Evolutionary conservation across 345 rosid species (phyloP).

Genomic region (Corymbia maculata): DNA sequence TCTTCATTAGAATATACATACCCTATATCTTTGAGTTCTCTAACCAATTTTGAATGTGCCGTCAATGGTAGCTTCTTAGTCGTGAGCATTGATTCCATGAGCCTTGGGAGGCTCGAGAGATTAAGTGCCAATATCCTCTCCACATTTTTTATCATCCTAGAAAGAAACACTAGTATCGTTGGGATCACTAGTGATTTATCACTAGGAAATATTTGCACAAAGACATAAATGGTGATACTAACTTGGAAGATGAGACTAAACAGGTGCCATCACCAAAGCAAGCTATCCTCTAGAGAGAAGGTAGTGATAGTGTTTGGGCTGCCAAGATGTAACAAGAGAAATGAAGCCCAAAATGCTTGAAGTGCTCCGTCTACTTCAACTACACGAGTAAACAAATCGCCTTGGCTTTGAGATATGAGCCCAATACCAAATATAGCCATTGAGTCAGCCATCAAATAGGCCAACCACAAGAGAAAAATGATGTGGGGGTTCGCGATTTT

Average conservation of each 20-base stretch:
- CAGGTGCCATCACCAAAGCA: not conserved
- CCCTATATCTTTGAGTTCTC: not conserved
- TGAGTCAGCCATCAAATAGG: not conserved
- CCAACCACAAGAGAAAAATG: not conserved
- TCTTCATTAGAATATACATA: fast-evolving
- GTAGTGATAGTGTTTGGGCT: fast-evolving
- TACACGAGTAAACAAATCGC: fast-evolving
- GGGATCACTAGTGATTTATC: fast-evolving
- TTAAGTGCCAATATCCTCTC: not conserved
- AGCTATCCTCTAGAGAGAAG: not conserved
- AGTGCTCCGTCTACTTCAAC: not conserved
- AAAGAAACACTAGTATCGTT: not conserved
- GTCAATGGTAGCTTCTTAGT: no score
- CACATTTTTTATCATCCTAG: not conserved
- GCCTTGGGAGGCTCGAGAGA: not conserved
- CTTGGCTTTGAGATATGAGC: not conserved
- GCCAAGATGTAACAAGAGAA: not conserved
- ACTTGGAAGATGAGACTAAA: not conserved
- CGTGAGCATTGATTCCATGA: not conserved
- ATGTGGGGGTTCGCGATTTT: fast-evolving
- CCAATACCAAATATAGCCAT: fast-evolving
- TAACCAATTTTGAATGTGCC: fast-evolving
- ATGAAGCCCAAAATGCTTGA: not conserved
- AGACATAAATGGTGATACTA: fast-evolving
- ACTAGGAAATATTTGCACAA: fast-evolving